Evolutionary conservation across 768 basidiomycete genomes (phyloP), one percentile per base, ranked within the genome.

Genomic region (Mycena crocata): DNA sequence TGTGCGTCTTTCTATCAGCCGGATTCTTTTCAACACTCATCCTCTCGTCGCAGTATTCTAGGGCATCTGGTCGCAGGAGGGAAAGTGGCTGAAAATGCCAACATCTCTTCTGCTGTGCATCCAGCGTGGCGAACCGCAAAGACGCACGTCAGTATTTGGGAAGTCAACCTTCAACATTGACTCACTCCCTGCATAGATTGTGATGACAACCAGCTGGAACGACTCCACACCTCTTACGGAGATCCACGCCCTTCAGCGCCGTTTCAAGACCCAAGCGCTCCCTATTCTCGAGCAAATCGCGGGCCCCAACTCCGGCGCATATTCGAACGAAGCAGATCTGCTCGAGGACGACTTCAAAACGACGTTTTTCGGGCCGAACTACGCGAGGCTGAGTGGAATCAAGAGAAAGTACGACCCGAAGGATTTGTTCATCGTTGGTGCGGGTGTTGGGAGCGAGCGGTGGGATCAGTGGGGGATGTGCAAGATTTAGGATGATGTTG

Each of bases 91-190:
- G 70, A 73, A 42, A 80, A 80, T 58, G 76, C 74, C 5, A 31
- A 75, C 39, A 70, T 81, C 21, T 66, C 66, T 39, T 75, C 71
- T 17, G 78, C 81, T n/a, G 49, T 62, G 15, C 34, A 62, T 49
- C 79, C 79, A 13, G 75, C 73, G 37, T 81, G 81, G 81, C 71
- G 80, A 60, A 73, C 70, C 1, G 81, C 81, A 0, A 80, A 81
- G 68, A 74, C 75, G 28, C 80, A 79, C 57, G 81, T 80, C 55
- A 37, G 79, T 67, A n/a, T n/a, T n/a, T n/a, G n/a, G n/a, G n/a
- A n/a, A n/a, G n/a, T n/a, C n/a, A n/a, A n/a, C n/a, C n/a, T n/a
- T n/a, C n/a, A n/a, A n/a, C n/a, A n/a, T n/a, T n/a, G n/a, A n/a
- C n/a, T n/a, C n/a, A n/a, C n/a, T n/a, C n/a, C n/a, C n/a, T n/a